A percentile compares a stretch with the other conserved stretches of the same genome.
These are phyloP conservation scores for Starmerella scarabaei DNA, from an alignment of 805 yeast species.

Conservation along the genomic window DNA sequence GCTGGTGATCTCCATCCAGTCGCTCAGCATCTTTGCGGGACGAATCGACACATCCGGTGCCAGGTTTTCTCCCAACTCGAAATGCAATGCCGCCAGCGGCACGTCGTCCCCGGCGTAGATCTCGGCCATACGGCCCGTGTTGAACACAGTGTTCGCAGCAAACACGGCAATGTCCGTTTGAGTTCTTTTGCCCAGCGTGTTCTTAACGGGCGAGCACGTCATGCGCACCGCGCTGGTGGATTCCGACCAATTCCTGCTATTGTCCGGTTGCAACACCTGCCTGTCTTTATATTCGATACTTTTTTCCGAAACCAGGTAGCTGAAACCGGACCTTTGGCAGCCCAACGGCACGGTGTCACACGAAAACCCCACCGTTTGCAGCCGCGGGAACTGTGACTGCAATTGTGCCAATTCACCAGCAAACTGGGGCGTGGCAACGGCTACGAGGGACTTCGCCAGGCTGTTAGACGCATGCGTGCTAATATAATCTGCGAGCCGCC, in stretches of 20 bases:
- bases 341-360: conserved; percentile 27
- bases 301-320: conserved; percentile 18
- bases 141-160: conserved; percentile 27
- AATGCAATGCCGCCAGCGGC: conserved; percentile 16
- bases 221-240: conserved; percentile 16
- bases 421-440: conserved; percentile 28
- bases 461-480: conserved; percentile 16
- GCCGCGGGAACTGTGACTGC: conserved; percentile 14
- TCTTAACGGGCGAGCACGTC: conserved; percentile 4
- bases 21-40: conserved; percentile 17
- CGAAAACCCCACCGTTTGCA: conserved; percentile 23
- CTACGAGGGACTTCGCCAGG: conserved; percentile 20
- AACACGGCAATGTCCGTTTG: conserved; percentile 21
- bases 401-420: conserved; percentile 22
- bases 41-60: conserved; percentile 5
- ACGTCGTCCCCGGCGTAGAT: conserved; percentile 9
- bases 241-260: conserved; percentile 12
- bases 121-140: conserved; percentile 20
- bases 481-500: conserved; percentile 15
- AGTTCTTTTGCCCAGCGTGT: not conserved
- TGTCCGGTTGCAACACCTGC: conserved; percentile 1
- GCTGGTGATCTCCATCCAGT: conserved; percentile 33
- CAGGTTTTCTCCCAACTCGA: conserved; percentile 10
- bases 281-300: conserved; percentile 19
- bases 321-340: conserved; percentile 25